Evolutionary conservation across 1,284 basidiomycete species (phyloP), one percentile per base, ranked within the genome.

Genomic region (Cerrena zonata): DNA sequence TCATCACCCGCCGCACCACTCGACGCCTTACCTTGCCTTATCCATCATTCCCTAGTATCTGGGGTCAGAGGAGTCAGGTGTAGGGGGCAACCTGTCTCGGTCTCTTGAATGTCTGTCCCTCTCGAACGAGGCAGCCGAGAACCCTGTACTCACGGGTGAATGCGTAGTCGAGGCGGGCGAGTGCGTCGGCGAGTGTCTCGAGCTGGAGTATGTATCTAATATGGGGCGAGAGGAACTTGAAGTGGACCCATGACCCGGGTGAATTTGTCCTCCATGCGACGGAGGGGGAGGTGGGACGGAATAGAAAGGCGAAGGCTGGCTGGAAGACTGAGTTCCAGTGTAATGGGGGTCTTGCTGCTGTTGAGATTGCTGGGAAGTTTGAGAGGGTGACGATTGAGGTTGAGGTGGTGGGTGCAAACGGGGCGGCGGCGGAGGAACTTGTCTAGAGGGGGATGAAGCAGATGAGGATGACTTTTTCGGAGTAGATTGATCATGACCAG

Each of bases 121-220:
- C 56, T 84, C 81, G 60, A 76, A 82, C 1, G 79, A 82, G 36
- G 79, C 59, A 19, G 56, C 46, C 4, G 64, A 59, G 37, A 66
- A 52, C 49, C 59, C 56, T 25, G 60, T 56, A 45, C 59, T 58
- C 30, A 65, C 46, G 18, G 64, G 63, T 25, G 65, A 65, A 48
- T 54, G 69, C 5, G 67, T 67, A 1, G 76, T 69, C 13, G 72
- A 71, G 39, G 70, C 64, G 13, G 74, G 65, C 2, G 73, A 5
- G 13, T 52, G 45, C 45, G 30, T 19, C 4, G 40, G 47, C 23
- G 38, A 40, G 7, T 48, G 37, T 19, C 40, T 36, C 21, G 47
- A 7, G 38, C 25, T 30, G n/a, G n/a, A 39, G 36, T 42, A 25
- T 5, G 30, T 34, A 34, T 34, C 30, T 34, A 34, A 7, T 34